A percentile compares a stretch with the other conserved stretches of the same genome.
Evolutionary conservation across 2,329 filamentous ascomycete genomes (phyloP).

Genomic region (Bretziella fagacearum): DNA sequence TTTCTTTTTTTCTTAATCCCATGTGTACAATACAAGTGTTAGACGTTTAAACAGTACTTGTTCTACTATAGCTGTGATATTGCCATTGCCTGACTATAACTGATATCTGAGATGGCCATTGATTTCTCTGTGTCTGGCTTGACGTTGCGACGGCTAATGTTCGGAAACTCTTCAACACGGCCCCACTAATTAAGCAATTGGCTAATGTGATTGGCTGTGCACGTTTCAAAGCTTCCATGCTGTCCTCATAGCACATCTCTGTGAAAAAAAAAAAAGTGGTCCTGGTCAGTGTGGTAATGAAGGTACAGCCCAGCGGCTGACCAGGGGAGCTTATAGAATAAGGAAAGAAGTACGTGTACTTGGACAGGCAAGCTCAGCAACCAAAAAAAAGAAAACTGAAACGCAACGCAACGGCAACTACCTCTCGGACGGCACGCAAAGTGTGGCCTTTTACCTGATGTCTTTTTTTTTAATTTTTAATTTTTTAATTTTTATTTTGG

Average conservation of each 20-base stretch:
- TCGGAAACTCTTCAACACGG: neutral
- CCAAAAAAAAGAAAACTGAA: too few relatives aligned
- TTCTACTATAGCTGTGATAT: too few relatives aligned
- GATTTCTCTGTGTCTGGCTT: neutral
- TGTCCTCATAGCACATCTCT: slow-evolving; percentile 2
- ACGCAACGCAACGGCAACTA: slow-evolving; percentile 4
- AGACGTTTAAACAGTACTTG: slow-evolving; percentile 12
- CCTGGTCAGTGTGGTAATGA: slow-evolving; percentile 6
- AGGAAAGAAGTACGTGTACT: slow-evolving; percentile 13
- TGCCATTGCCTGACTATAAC: too few relatives aligned
- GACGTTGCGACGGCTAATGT: slow-evolving; percentile 2
- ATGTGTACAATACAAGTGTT: slow-evolving; percentile 15
- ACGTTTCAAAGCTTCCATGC: slow-evolving; percentile 3
- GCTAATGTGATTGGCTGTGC: neutral
- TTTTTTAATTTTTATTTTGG: neutral
- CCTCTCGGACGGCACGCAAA: neutral
- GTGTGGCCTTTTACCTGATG: slow-evolving; percentile 3
- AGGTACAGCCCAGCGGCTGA: slow-evolving; percentile 1
- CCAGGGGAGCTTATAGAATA: neutral
- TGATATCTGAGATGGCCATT: too few relatives aligned
- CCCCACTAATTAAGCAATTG: slow-evolving; percentile 6
- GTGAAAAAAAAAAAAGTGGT: too few relatives aligned
- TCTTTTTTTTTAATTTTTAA: neutral
- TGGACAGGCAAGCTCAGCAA: slow-evolving; percentile 7
- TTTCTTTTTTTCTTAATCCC: slow-evolving; percentile 7